Base-by-base conservation (phyloP, 2,329 filamentous ascomycete genomes). In the Calycina herbarum region DNA sequence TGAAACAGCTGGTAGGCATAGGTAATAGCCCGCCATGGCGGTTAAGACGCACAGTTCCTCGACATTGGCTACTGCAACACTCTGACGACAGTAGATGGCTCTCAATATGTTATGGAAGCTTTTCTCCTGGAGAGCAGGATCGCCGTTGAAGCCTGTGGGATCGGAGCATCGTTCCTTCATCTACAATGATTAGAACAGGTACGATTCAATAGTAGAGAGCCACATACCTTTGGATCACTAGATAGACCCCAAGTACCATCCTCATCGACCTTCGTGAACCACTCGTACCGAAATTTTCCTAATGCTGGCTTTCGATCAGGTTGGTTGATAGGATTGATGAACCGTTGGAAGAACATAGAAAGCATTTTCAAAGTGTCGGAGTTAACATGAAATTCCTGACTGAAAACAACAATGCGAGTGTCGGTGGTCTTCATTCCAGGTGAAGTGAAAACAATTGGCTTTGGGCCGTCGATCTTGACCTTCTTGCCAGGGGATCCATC, bases 301-400 rank as follows among this genome's bases (percentile, higher is more conserved):
- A 27, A 61, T 33, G 5, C 24, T 13, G 33, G 3, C 29, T 35
- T 54, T 2, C 6, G n/a, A 17, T 29, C 20, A 5, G 27, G 7
- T 13, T 2, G 2, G 15, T 61, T 66, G n/a, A 42, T 15, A 2
- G 61, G 48, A 38, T 61, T 38, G 1, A 67, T 54, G 15, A 59
- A 60, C 8, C 60, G 64, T 7, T 67, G 58, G 24, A 70, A 70
- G 59, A 64, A 70, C 1, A 58, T 60, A 2, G 67, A 66, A n/a
- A 67, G 59, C 13, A 65, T 27, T 29, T 61, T 67, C 20, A 69
- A 24, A 1, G 64, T 29, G 1, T 58, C 45, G 0, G 67, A 69
- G 17, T 61, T 59, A 11, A 67, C 67, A 57, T 66, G 64, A 38
- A 70, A 67, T 51, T 70, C 67, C 7, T 35, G 60, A 15, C 59